Percentiles rank a stretch among this genome's conserved stretches.
Evolutionary conservation across 2,329 filamentous ascomycete species (phyloP).

Genomic region (Exophiala dermatitidis): DNA sequence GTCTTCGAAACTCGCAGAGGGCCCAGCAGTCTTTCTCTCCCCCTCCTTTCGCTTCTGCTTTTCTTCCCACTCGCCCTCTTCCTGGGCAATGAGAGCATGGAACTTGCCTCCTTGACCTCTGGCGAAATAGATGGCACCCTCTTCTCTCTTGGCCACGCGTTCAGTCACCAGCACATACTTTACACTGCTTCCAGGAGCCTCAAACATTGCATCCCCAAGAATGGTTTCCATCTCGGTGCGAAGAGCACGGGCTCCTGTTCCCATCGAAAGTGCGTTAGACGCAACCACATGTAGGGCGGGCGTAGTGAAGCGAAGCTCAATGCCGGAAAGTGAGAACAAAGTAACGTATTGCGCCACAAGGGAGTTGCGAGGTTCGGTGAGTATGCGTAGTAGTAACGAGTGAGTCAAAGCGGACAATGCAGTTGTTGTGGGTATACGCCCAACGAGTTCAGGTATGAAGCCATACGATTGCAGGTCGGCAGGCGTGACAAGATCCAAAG

Average conservation of each 20-base stretch:
- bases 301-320: slow-evolving; percentile 74
- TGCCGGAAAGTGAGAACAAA: slow-evolving; percentile 71
- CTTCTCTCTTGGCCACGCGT: slow-evolving; percentile 56
- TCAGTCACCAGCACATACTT: slow-evolving; percentile 69
- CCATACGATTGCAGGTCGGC: slow-evolving; percentile 75
- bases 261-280: slow-evolving; percentile 58
- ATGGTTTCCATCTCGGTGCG: slow-evolving; percentile 76
- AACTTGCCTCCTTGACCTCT: slow-evolving; percentile 47
- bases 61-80: slow-evolving; percentile 47
- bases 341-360: slow-evolving; percentile 82
- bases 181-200: slow-evolving; percentile 59
- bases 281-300: slow-evolving; percentile 76
- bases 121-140: slow-evolving; percentile 47
- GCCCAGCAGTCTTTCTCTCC: slow-evolving; percentile 17
- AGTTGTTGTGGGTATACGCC: slow-evolving; percentile 85
- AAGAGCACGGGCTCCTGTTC: slow-evolving; percentile 71
- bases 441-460: slow-evolving; percentile 90
- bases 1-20: slow-evolving; percentile 37
- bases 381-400: slow-evolving; percentile 67
- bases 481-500: slow-evolving; percentile 66
- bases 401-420: slow-evolving; percentile 70
- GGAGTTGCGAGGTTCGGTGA: slow-evolving; percentile 87
- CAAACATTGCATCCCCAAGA: slow-evolving; percentile 72
- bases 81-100: slow-evolving; percentile 44
- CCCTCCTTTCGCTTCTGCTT: slow-evolving; percentile 30